Evolutionary conservation across 352 stramenopile species (phyloP).

Genomic region (Globisporangium sylvaticum): DNA sequence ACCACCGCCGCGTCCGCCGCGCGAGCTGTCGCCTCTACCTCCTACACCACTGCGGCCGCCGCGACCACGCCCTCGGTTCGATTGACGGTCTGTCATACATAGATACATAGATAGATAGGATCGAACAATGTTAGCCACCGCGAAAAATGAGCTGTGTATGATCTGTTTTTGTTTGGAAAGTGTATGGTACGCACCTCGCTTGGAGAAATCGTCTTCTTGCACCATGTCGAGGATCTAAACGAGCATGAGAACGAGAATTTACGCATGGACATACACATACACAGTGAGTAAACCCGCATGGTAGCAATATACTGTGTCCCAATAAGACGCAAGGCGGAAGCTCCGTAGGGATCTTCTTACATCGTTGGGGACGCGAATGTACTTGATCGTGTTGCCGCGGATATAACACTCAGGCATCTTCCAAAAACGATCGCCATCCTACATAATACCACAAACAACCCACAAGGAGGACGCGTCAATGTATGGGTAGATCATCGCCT

Average conservation of each 20-base stretch:
- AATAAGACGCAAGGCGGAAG: neutral
- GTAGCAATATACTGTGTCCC: neutral
- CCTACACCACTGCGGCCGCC: constrained; percentile 53
- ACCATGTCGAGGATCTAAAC: constrained; percentile 92
- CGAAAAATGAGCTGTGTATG: constrained; percentile 1
- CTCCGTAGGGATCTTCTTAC: constrained; percentile 26
- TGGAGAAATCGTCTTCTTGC: constrained; percentile 90
- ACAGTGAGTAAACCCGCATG: neutral
- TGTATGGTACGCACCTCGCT: constrained; percentile 41
- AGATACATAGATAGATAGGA: constrained; percentile 10
- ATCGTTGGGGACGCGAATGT: constrained; percentile 96
- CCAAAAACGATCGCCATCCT: constrained; percentile 97
- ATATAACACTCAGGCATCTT: constrained; percentile 99
- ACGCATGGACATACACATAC: neutral
- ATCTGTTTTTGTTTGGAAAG: too few species aligned
- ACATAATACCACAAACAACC: constrained; percentile 1
- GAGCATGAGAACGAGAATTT: neutral
- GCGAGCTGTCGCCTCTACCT: constrained; percentile 19
- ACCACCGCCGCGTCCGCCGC: constrained; percentile 11
- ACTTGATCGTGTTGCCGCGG: constrained; percentile 98
- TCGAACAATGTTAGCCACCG: constrained; percentile 7
- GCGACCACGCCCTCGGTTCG: constrained; percentile 67
- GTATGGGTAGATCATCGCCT: neutral
- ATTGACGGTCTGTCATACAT: constrained; percentile 52
- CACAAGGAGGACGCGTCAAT: neutral